These are phyloP conservation scores for Massarina eburnea DNA, from an alignment of 2,329 filamentous ascomycete species.

Conservation along the genomic window DNA sequence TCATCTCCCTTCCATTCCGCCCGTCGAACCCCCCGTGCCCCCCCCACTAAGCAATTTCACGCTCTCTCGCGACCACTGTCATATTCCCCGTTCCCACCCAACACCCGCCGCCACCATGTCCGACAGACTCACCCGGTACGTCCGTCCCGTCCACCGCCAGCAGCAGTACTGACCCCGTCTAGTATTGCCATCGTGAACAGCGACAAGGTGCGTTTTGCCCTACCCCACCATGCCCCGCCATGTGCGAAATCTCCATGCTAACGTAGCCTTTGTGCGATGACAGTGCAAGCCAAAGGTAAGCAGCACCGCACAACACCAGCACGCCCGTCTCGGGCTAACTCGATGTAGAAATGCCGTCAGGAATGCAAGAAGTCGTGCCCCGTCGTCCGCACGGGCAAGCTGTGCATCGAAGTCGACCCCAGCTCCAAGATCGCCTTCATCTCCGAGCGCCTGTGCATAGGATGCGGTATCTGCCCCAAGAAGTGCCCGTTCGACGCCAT, in stretches of 20 bases:
- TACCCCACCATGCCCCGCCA: constrained; percentile 46
- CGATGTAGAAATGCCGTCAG: constrained; percentile 87
- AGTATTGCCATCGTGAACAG: constrained; percentile 97
- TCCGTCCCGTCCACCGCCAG: neutral
- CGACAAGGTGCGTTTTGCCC: constrained; percentile 72
- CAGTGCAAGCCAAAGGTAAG: constrained; percentile 86
- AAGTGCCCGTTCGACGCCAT: constrained; percentile 99
- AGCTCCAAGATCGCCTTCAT: constrained; percentile 97
- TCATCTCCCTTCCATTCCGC: neutral
- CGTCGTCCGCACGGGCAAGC: constrained; percentile 94
- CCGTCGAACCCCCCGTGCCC: constrained; percentile 1
- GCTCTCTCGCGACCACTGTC: neutral
- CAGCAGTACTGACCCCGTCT: constrained; percentile 16
- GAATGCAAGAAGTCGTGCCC: constrained; percentile 99
- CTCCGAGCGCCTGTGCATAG: constrained; percentile 92
- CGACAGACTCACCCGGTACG: constrained; percentile 93
- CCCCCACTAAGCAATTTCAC: neutral
- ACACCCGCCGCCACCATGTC: constrained; percentile 60
- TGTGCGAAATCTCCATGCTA: constrained; percentile 37
- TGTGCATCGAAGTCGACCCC: constrained; percentile 90
- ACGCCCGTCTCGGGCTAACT: constrained; percentile 17
- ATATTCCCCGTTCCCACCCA: neutral
- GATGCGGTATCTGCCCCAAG: constrained; percentile 99
- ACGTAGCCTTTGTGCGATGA: constrained; percentile 47
- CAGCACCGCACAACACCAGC: constrained; percentile 9